A percentile compares a stretch with the other conserved stretches of the same genome.
phyloP scores from a whole-genome alignment of 768 basidiomycete genomes.

The Mycena olivaceomarginata region DNA sequence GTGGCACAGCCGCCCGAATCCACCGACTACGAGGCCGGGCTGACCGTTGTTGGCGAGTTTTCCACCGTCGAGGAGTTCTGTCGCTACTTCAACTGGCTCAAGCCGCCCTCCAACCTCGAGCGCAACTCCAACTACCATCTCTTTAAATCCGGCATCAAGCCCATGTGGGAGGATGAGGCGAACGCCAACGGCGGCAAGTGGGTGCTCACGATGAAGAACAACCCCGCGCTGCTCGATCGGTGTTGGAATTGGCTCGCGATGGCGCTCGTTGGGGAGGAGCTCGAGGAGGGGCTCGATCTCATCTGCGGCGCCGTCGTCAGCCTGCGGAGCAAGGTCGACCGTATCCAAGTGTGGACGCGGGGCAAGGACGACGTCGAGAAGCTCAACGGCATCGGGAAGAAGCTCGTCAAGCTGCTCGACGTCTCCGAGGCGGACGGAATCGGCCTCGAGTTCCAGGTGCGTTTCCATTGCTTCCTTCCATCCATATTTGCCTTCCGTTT shows the following conservation, averaged over 20 bases:
- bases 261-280: conserved; percentile 92
- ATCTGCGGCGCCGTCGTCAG: conserved; percentile 94
- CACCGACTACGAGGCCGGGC: conserved; percentile 87
- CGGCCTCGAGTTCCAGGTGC: conserved; percentile 93
- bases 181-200: conserved; percentile 96
- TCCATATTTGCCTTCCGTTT: neutral
- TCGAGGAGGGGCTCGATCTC: conserved; percentile 81
- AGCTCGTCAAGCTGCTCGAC: conserved; percentile 88
- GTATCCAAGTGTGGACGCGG: conserved; percentile 95
- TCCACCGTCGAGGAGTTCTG: conserved; percentile 94
- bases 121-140: conserved; percentile 96
- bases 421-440: conserved; percentile 90
- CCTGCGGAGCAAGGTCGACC: conserved; percentile 88
- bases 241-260: conserved; percentile 95
- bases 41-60: conserved; percentile 93
- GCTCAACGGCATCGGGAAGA: conserved; percentile 90
- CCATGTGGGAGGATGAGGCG: conserved; percentile 98
- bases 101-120: conserved; percentile 91
- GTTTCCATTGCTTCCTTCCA: conserved; percentile 38
- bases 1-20: conserved; percentile 74
- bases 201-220: conserved; percentile 95
- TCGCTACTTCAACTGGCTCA: conserved; percentile 95
- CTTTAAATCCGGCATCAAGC: conserved; percentile 95
- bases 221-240: conserved; percentile 85
- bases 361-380: conserved; percentile 90